Base-by-base conservation (phyloP, 2,329 filamentous ascomycete species). In the Cladophialophora psammophila region DNA sequence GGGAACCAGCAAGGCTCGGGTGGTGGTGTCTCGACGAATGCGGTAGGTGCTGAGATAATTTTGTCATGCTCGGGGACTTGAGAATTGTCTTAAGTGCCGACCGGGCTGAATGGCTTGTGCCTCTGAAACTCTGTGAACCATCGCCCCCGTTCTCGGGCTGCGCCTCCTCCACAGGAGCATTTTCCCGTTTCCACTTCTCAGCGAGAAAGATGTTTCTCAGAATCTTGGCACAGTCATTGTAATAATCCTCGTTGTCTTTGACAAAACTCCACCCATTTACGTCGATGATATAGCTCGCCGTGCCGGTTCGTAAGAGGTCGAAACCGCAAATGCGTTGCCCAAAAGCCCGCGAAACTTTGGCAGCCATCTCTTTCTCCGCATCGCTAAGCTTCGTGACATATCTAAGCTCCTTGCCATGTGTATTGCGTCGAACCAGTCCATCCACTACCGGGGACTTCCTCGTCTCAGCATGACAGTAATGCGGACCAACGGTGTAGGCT, bases 261-360 rank as follows among this genome's bases (percentile, higher is more conserved):
- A 99, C 95, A 75, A 99, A 99, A 76, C 94, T 98, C 96, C 96
- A 99, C 12, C 95, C 95, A 78, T 99, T 99, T 73, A 99, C 95
- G 75, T 99, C 95, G 72, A 99, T 99, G 57, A 99, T 95, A 79
- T 93, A 99, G 77, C 94, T 98, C 78, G 92, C 92, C 15, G 93
- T 92, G 58, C 88, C 90, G 12, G 94, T 93, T 34, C 96, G 90
- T 64, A 99, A 84, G 67, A 99, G 85, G 77, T 99, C 95, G 75
- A 99, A 99, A 0, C 95, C 95, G 76, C 95, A 99, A 2, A 99
- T 94, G 63, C 93, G 86, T 78, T 99, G 95, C 0, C 94, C 95
- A 78, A 99, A 99, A 0, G 93, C 91, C 53, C 88, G 90, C 1
- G 94, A 93, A 67, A 99, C 98, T 74, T 91, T 94, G 69, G 91